phyloP scores from a whole-genome alignment of 352 stramenopile species.

The Phytophthora cajani region DNA sequence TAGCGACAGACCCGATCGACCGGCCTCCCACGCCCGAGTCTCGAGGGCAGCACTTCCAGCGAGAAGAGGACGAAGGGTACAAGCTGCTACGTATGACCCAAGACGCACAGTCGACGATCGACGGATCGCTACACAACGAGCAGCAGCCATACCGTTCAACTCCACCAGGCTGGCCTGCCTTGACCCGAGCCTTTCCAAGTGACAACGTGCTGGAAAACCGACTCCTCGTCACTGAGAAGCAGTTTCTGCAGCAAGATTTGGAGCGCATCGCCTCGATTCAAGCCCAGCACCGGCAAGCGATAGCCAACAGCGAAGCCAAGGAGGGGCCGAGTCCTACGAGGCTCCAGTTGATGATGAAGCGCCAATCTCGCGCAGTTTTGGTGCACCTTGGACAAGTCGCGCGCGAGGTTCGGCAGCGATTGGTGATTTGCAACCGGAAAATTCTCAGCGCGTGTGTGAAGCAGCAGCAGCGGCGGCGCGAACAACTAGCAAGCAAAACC shows the following conservation, averaged over 20 bases:
- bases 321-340: neutral
- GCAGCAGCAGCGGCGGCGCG: constrained; percentile 34
- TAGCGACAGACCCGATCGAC: constrained; percentile 18
- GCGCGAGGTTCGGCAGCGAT: constrained; percentile 51
- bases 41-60: constrained; percentile 8
- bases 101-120: constrained; percentile 30
- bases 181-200: constrained; percentile 67
- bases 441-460: constrained; percentile 64
- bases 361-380: constrained; percentile 44
- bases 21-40: constrained; percentile 2
- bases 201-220: constrained; percentile 54
- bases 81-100: constrained; percentile 20
- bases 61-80: constrained; percentile 35
- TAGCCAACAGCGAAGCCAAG: constrained; percentile 7
- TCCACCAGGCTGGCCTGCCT: constrained; percentile 22
- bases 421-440: constrained; percentile 72
- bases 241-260: constrained; percentile 64
- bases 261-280: constrained; percentile 40
- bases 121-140: constrained; percentile 4
- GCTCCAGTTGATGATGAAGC: constrained; percentile 5
- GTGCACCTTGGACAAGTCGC: constrained; percentile 59
- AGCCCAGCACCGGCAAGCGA: constrained; percentile 28
- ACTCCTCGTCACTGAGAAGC: constrained; percentile 67
- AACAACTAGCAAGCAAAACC: constrained; percentile 12
- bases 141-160: neutral